A percentile compares a stretch with the other conserved stretches of the same genome.
These are phyloP conservation scores for Mortierella sp. DNA, from an alignment of 371 early-diverging fungal species.

Conservation along the genomic window DNA sequence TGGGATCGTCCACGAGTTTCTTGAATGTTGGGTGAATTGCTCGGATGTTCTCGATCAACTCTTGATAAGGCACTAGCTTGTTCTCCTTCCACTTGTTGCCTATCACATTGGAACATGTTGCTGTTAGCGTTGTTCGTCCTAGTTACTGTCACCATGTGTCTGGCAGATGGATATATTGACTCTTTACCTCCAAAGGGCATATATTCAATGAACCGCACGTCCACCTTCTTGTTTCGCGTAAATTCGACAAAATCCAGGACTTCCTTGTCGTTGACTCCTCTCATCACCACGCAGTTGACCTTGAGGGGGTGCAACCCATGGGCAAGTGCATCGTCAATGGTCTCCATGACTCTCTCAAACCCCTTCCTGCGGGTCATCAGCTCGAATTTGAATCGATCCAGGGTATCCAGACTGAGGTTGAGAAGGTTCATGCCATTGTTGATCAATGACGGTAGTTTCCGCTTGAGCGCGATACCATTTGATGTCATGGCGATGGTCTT, in stretches of 20 bases:
- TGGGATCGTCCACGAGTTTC: slow-evolving; percentile 76
- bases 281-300: slow-evolving; percentile 91
- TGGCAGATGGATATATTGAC: neutral
- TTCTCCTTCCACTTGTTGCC: slow-evolving; percentile 89
- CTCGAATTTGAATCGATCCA: slow-evolving; percentile 88
- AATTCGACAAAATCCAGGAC: slow-evolving; percentile 84
- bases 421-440: slow-evolving; percentile 84
- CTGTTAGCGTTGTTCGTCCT: neutral
- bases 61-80: slow-evolving; percentile 87
- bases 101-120: slow-evolving; percentile 26
- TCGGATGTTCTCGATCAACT: slow-evolving; percentile 71
- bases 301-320: slow-evolving; percentile 81
- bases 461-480: slow-evolving; percentile 90
- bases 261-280: slow-evolving; percentile 86
- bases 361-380: slow-evolving; percentile 89
- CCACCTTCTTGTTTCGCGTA: slow-evolving; percentile 78
- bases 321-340: slow-evolving; percentile 74
- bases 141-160: too few relatives aligned
- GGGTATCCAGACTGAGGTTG: slow-evolving; percentile 92
- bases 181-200: slow-evolving; percentile 94
- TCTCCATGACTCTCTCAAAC: slow-evolving; percentile 78
- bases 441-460: slow-evolving; percentile 79
- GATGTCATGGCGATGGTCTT: slow-evolving; percentile 90
- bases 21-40: slow-evolving; percentile 65
- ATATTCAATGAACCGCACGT: slow-evolving; percentile 95